Percentiles rank a stretch among this genome's conserved stretches.
Conservation (phyloP, 2,329 filamentous ascomycete species). For the Fusarium sp. region DNA sequence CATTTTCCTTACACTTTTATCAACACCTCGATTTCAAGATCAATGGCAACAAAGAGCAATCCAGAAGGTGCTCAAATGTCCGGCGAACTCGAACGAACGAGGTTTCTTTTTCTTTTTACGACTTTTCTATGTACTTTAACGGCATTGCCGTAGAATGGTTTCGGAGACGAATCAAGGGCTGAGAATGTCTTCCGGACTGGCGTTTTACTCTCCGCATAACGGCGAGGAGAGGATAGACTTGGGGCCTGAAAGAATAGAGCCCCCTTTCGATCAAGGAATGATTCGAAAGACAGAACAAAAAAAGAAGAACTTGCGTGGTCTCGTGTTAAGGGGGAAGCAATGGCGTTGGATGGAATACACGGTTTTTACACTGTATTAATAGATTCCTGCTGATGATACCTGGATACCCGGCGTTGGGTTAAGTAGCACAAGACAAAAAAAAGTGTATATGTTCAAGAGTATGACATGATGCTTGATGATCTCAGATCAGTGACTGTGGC, state of each 20-base stretch:
- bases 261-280: neutral
- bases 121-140: slow-evolving; percentile 44
- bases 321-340: neutral
- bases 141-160: slow-evolving; percentile 43
- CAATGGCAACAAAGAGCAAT: neutral
- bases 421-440: slow-evolving; percentile 16
- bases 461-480: neutral
- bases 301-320: neutral
- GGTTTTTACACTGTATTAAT: slow-evolving; percentile 31
- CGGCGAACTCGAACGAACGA: slow-evolving; percentile 12
- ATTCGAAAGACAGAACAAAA: neutral
- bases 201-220: slow-evolving; percentile 35
- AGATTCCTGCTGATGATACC: slow-evolving; percentile 37
- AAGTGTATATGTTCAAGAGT: neutral
- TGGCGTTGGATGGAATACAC: slow-evolving; percentile 23
- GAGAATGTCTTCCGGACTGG: slow-evolving; percentile 59
- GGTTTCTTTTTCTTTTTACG: slow-evolving; percentile 24
- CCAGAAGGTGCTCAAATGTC: neutral
- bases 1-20: slow-evolving; percentile 13
- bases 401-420: slow-evolving; percentile 32
- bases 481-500: neutral
- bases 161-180: slow-evolving; percentile 66
- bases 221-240: slow-evolving; percentile 5
- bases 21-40: slow-evolving; percentile 12
- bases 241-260: neutral